Percentiles rank a stretch among this genome's conserved stretches.
Evolutionary conservation across 768 basidiomycete species (phyloP).

Genomic region (Amanita inopinata): DNA sequence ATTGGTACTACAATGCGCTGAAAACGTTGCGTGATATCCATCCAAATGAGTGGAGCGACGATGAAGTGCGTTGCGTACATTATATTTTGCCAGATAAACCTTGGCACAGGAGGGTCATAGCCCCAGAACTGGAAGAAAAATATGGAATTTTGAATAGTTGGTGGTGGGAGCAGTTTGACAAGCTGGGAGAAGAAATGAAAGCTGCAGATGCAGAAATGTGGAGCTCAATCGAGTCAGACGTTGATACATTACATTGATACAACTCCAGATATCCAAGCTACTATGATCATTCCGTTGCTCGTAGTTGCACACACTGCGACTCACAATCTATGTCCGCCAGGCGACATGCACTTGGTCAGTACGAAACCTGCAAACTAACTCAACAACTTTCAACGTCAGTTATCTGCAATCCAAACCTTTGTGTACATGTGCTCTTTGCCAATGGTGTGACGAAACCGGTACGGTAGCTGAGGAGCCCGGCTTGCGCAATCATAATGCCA

Average conservation of each 20-base stretch:
- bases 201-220: conserved; percentile 35
- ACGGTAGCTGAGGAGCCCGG: conserved; percentile 82
- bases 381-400: conserved; percentile 4
- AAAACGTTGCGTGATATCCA: conserved; percentile 78
- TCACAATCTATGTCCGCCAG: conserved; percentile 55
- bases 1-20: conserved; percentile 88
- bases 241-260: conserved; percentile 22
- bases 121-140: conserved; percentile 23
- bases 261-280: conserved; percentile 9
- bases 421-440: conserved; percentile 79
- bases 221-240: conserved; percentile 40
- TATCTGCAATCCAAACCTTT: conserved; percentile 46
- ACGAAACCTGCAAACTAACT: conserved; percentile 55
- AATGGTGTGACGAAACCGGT: conserved; percentile 83
- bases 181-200: conserved; percentile 33
- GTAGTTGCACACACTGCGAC: no score
- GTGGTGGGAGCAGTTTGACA: conserved; percentile 75
- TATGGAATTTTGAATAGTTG: conserved; percentile 50
- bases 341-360: conserved; percentile 91
- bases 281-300: no score
- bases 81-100: conserved; percentile 85
- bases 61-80: conserved; percentile 78
- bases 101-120: conserved; percentile 51
- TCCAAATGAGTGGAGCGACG: conserved; percentile 70
- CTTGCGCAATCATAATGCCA: conserved; percentile 99